phyloP scores from a whole-genome alignment of 2,329 filamentous ascomycete genomes.

The Nakataea oryzae region DNA sequence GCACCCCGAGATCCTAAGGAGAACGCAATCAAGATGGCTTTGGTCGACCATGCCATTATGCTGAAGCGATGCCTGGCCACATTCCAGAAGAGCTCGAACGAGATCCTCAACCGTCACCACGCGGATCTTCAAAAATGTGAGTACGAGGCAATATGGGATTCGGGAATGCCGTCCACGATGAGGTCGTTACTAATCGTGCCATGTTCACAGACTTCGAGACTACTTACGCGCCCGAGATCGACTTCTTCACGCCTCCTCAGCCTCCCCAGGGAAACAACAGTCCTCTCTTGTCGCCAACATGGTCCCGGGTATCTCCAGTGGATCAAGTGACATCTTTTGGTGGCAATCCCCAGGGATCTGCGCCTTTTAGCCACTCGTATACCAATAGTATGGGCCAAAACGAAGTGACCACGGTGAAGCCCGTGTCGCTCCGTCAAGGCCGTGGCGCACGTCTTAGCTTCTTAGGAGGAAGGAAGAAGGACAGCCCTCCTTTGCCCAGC shows the following conservation, averaged over 20 bases:
- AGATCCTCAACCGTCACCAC: constrained; percentile 41
- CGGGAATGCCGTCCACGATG: not conserved
- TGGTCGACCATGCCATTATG: constrained; percentile 82
- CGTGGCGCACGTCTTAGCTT: constrained; percentile 47
- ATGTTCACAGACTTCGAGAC: constrained; percentile 45
- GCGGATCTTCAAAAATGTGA: constrained; percentile 56
- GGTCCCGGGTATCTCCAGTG: constrained; percentile 36
- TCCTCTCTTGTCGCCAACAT: constrained; percentile 30
- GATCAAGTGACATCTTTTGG: constrained; percentile 19
- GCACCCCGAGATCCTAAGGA: constrained; percentile 51
- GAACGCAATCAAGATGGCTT: constrained; percentile 70
- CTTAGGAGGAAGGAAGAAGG: constrained; percentile 42
- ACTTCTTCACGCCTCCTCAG: constrained; percentile 45
- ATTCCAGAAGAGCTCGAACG: constrained; percentile 54
- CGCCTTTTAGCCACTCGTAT: constrained; percentile 18
- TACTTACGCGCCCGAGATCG: constrained; percentile 56
- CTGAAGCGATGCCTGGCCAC: constrained; percentile 71
- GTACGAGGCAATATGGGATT: constrained; percentile 20
- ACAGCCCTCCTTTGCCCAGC: constrained; percentile 15
- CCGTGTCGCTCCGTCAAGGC: constrained; percentile 37
- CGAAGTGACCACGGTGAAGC: constrained; percentile 38
- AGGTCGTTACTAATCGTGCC: not conserved
- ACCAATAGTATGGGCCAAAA: constrained; percentile 20
- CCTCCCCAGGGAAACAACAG: constrained; percentile 27
- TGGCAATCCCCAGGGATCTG: constrained; percentile 19